A percentile compares a stretch with the other conserved stretches of the same genome.
phyloP scores from a whole-genome alignment of 163 green algal species.

The Scenedesmus sp. region DNA sequence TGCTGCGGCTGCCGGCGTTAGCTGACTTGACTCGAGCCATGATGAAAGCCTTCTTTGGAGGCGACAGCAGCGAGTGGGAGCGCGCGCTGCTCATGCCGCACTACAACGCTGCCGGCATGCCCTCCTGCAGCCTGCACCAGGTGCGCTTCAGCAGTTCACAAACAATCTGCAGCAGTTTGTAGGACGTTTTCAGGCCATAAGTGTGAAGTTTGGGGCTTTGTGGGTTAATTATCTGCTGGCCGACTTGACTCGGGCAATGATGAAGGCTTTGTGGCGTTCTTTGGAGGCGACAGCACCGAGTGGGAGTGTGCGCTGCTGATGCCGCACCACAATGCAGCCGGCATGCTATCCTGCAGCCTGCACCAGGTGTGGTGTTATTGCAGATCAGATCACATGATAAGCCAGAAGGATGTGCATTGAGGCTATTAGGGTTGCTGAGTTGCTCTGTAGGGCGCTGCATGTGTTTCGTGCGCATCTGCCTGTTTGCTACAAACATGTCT shows the following conservation, averaged over 20 bases:
- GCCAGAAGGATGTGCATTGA: conserved; percentile 75
- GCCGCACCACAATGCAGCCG: conserved; percentile 90
- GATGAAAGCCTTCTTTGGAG: conserved; percentile 69
- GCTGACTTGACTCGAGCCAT: conserved; percentile 24
- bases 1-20: conserved; percentile 10
- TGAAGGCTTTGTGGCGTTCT: conserved; percentile 31
- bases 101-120: conserved; percentile 90
- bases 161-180: too few species aligned
- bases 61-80: conserved; percentile 94
- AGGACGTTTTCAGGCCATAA: too few species aligned
- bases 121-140: conserved; percentile 52
- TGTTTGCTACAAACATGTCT: too few species aligned
- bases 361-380: conserved; percentile 35
- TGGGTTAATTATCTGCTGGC: background rate
- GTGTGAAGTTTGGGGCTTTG: too few species aligned
- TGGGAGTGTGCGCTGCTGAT: conserved; percentile 94
- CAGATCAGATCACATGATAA: background rate
- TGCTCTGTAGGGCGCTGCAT: conserved; percentile 60
- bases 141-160: background rate
- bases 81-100: conserved; percentile 91
- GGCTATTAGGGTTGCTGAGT: conserved; percentile 42
- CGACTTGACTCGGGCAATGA: conserved; percentile 26
- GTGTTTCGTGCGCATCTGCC: too few species aligned
- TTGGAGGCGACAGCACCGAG: conserved; percentile 89
- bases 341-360: conserved; percentile 82